phyloP scores from a whole-genome alignment of 2,329 filamentous ascomycete genomes.

The Fusarium domesticum region DNA sequence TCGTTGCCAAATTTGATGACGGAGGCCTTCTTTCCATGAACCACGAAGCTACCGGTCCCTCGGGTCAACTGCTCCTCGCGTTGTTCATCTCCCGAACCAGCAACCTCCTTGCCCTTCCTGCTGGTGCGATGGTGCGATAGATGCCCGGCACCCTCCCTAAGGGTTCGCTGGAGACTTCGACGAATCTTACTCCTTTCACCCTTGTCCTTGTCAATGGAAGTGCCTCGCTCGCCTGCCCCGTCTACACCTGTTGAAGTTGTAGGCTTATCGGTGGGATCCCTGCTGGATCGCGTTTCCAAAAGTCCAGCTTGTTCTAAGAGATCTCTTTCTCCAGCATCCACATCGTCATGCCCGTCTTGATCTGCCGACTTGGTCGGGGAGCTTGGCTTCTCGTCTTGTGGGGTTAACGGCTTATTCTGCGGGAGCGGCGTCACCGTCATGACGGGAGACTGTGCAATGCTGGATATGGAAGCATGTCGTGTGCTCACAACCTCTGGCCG shows the following conservation, averaged over 20 bases:
- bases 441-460: constrained; percentile 29
- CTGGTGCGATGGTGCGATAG: constrained; percentile 68
- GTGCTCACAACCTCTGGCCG: constrained; percentile 23
- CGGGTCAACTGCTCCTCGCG: constrained; percentile 70
- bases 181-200: constrained; percentile 68
- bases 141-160: constrained; percentile 73
- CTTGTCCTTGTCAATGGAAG: constrained; percentile 45
- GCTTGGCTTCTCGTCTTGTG: constrained; percentile 20
- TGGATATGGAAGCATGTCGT: constrained; percentile 34
- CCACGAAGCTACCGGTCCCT: constrained; percentile 84
- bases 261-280: constrained; percentile 34
- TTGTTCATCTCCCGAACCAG: constrained; percentile 36
- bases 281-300: constrained; percentile 42
- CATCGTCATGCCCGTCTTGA: constrained; percentile 39
- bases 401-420: constrained; percentile 14
- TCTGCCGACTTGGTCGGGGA: constrained; percentile 17
- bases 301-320: constrained; percentile 67
- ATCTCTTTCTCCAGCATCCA: constrained; percentile 66
- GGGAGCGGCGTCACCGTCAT: constrained; percentile 25
- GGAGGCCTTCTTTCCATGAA: constrained; percentile 97
- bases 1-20: constrained; percentile 96
- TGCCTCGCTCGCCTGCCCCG: constrained; percentile 30
- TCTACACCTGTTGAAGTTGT: constrained; percentile 37
- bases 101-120: constrained; percentile 67
- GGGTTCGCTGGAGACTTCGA: constrained; percentile 82